Conservation (phyloP, 1,284 basidiomycete genomes). For the Trichosporon ovoides region DNA sequence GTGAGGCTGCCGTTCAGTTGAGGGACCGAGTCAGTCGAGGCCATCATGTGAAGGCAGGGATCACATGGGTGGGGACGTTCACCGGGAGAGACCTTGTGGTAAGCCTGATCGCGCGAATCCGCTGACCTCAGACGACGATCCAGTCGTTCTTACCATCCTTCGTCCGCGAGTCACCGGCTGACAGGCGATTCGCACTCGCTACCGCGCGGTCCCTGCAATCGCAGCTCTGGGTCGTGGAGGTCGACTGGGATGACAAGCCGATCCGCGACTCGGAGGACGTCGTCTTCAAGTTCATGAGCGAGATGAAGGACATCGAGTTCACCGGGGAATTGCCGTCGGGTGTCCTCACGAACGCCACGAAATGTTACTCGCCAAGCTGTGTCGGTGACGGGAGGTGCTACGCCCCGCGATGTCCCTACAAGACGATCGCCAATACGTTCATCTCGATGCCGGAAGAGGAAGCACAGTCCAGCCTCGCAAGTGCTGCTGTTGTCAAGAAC, state of each 20-base stretch:
- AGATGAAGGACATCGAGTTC: slow-evolving; percentile 64
- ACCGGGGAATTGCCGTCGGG: slow-evolving; percentile 59
- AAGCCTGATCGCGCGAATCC: slow-evolving; percentile 38
- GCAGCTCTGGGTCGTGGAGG: slow-evolving; percentile 93
- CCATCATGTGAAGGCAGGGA: slow-evolving; percentile 82
- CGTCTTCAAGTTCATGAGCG: slow-evolving; percentile 93
- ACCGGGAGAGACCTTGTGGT: slow-evolving; percentile 90
- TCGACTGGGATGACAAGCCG: slow-evolving; percentile 83
- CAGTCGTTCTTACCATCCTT: slow-evolving; percentile 71
- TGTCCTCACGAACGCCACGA: slow-evolving; percentile 55
- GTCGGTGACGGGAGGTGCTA: slow-evolving; percentile 47
- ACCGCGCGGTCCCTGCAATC: slow-evolving; percentile 84
- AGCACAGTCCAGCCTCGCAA: not conserved
- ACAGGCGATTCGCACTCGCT: slow-evolving; percentile 73
- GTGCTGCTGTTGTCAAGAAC: not conserved
- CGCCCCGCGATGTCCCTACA: slow-evolving; percentile 66
- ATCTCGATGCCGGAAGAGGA: slow-evolving; percentile 21
- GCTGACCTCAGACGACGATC: slow-evolving; percentile 62
- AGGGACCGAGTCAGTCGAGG: slow-evolving; percentile 78
- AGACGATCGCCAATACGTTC: slow-evolving; percentile 50
- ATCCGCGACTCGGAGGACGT: slow-evolving; percentile 88
- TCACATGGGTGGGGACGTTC: slow-evolving; percentile 78
- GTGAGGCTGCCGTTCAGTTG: slow-evolving; percentile 79
- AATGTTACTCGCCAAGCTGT: slow-evolving; percentile 62
- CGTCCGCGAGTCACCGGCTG: slow-evolving; percentile 63